A percentile compares a stretch with the other conserved stretches of the same genome.
These are phyloP conservation scores for Lactarius pseudohatsudake DNA, from an alignment of 768 basidiomycete species.

Conservation along the genomic window DNA sequence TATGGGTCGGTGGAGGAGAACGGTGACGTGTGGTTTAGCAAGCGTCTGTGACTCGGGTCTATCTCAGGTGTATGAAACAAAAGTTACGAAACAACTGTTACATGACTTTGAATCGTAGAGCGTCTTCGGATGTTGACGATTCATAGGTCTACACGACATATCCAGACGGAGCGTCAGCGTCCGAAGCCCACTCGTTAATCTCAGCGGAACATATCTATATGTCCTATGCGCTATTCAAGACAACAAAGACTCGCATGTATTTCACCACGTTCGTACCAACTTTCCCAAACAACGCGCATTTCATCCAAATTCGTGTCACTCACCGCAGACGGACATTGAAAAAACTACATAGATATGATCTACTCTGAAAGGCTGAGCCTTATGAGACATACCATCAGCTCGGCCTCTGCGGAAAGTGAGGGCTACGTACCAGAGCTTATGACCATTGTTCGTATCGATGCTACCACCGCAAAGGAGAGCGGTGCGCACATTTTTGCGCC, in stretches of 20 bases:
- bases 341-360: slow-evolving; percentile 6
- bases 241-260: slow-evolving; percentile 7
- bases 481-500: slow-evolving; percentile 3
- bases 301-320: neutral
- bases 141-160: neutral
- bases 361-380: slow-evolving; percentile 1
- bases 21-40: no score
- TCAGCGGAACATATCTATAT: neutral
- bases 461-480: slow-evolving; percentile 7
- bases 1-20: no score
- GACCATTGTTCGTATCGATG: slow-evolving; percentile 10
- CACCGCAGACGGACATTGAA: neutral
- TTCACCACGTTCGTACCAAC: neutral
- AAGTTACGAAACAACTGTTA: neutral
- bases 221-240: neutral
- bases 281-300: neutral
- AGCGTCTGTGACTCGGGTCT: no score
- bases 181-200: neutral
- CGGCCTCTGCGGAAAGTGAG: neutral
- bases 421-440: slow-evolving; percentile 17
- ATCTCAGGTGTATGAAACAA: no score
- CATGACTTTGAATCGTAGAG: neutral
- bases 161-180: neutral
- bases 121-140: neutral
- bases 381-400: neutral